phyloP scores from a whole-genome alignment of 345 rosid species.

The Chamaenerion angustifolium region DNA sequence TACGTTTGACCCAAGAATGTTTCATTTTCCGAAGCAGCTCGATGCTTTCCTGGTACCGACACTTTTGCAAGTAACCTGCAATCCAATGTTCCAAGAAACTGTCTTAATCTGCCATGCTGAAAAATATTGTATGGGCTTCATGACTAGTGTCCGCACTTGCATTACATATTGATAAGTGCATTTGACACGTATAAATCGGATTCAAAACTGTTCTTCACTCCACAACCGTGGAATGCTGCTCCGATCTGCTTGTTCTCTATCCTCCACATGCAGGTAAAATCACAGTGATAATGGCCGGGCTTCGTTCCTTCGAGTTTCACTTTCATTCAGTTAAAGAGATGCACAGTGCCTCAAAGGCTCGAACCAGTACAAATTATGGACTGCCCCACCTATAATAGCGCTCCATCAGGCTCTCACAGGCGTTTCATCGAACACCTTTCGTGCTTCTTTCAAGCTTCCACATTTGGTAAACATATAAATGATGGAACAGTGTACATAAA shows the following conservation, averaged over 20 bases:
- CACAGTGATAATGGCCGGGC: slow-evolving; percentile 17
- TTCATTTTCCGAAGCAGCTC: slow-evolving; percentile 26
- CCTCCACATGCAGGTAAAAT: slow-evolving; percentile 22
- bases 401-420: slow-evolving; percentile 9
- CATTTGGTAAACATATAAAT: too few species aligned
- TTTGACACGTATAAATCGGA: slow-evolving; percentile 37
- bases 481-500: too few species aligned
- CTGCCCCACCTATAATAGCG: slow-evolving; percentile 4
- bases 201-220: slow-evolving; percentile 15
- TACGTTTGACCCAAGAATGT: slow-evolving; percentile 20
- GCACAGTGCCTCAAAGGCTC: slow-evolving; percentile 23
- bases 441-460: too few species aligned
- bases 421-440: too few species aligned
- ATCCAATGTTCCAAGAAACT: slow-evolving; percentile 45
- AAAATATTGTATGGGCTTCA: slow-evolving; percentile 26
- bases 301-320: slow-evolving; percentile 13
- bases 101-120: slow-evolving; percentile 17
- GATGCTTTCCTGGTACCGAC: slow-evolving; percentile 15
- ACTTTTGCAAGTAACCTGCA: slow-evolving; percentile 37
- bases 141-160: slow-evolving; percentile 26
- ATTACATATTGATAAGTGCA: slow-evolving; percentile 42
- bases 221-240: slow-evolving; percentile 20
- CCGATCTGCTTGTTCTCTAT: slow-evolving; percentile 14
- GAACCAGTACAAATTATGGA: neutral
- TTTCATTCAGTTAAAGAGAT: slow-evolving; percentile 22